Conservation (phyloP, 208 protist genomes). For the Acanthamoeba quina region DNA sequence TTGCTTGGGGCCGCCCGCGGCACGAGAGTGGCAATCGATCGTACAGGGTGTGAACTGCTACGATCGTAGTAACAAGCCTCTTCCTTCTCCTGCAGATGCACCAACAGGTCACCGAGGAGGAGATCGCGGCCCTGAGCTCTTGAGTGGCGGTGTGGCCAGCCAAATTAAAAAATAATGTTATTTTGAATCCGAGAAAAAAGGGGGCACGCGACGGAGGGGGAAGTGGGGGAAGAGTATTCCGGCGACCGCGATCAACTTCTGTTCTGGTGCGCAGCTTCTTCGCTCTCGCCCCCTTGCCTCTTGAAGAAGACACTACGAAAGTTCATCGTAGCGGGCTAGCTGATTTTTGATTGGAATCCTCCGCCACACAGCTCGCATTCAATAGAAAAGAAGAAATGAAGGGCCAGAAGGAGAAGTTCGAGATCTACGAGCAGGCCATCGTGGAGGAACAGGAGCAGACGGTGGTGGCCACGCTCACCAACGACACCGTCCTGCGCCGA, state of each 20-base stretch:
- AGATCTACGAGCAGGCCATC: constrained; percentile 34
- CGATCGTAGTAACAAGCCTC: no score
- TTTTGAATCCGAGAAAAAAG: constrained; percentile 21
- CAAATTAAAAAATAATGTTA: not conserved
- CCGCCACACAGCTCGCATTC: not conserved
- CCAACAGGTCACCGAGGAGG: constrained; percentile 9
- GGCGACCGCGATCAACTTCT: not conserved
- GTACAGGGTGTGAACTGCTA: no score
- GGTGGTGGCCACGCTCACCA: constrained; percentile 32
- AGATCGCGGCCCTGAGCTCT: not conserved
- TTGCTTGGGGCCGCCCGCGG: no score
- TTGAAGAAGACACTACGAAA: not conserved
- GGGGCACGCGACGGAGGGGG: not conserved
- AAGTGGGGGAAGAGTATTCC: constrained; percentile 41
- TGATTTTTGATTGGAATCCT: not conserved
- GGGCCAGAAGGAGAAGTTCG: constrained; percentile 21
- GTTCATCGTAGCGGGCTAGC: not conserved
- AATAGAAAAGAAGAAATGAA: not conserved
- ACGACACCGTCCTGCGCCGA: constrained; percentile 41
- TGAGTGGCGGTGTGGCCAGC: not conserved
- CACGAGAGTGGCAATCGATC: no score
- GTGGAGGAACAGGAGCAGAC: constrained; percentile 49
- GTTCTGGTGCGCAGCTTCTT: not conserved
- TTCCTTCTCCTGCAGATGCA: not conserved
- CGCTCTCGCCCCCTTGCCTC: not conserved